A percentile compares a stretch with the other conserved stretches of the same genome.
Evolutionary conservation across 768 basidiomycete species (phyloP).

Genomic region (Psilocybe azurescens): DNA sequence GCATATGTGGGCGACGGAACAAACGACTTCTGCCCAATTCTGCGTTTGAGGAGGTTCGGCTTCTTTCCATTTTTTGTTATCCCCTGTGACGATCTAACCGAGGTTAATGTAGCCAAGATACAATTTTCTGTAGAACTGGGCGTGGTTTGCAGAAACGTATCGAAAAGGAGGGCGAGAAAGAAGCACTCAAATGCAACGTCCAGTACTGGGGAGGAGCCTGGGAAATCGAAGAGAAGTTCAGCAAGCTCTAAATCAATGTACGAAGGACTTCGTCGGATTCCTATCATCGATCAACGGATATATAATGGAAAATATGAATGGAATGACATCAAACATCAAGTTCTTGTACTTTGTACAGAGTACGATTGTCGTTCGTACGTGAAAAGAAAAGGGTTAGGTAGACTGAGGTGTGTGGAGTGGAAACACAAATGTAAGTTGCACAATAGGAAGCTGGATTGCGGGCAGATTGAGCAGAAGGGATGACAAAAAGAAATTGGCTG

Average conservation of each 20-base stretch:
- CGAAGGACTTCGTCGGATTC: slow-evolving; percentile 7
- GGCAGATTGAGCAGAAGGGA: slow-evolving; percentile 13
- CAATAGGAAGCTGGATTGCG: slow-evolving; percentile 20
- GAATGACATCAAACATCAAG: slow-evolving; percentile 26
- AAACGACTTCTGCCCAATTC: slow-evolving; percentile 94
- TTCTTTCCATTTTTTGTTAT: not conserved
- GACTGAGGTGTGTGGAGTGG: slow-evolving; percentile 13
- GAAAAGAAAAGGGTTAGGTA: slow-evolving; percentile 15
- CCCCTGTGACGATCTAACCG: not conserved
- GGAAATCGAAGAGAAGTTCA: slow-evolving; percentile 91
- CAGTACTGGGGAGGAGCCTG: slow-evolving; percentile 94
- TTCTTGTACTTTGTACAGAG: slow-evolving; percentile 23
- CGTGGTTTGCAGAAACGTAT: slow-evolving; percentile 85
- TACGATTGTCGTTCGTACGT: slow-evolving; percentile 16
- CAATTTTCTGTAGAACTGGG: slow-evolving; percentile 78
- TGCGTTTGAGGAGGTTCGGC: slow-evolving; percentile 77
- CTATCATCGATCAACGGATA: slow-evolving; percentile 28
- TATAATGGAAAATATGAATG: slow-evolving; percentile 23
- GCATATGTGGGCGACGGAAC: slow-evolving; percentile 93
- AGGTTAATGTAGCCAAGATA: slow-evolving; percentile 71
- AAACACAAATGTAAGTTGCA: slow-evolving; percentile 19
- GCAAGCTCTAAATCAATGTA: slow-evolving; percentile 36
- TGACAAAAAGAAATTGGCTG: slow-evolving; percentile 12
- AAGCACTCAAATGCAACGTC: slow-evolving; percentile 74
- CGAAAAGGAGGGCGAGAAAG: slow-evolving; percentile 63